Percentiles rank a stretch among this genome's conserved stretches.
phyloP scores from a whole-genome alignment of 441 rosid genomes.

The Euphorbia schlechtendalii region DNA sequence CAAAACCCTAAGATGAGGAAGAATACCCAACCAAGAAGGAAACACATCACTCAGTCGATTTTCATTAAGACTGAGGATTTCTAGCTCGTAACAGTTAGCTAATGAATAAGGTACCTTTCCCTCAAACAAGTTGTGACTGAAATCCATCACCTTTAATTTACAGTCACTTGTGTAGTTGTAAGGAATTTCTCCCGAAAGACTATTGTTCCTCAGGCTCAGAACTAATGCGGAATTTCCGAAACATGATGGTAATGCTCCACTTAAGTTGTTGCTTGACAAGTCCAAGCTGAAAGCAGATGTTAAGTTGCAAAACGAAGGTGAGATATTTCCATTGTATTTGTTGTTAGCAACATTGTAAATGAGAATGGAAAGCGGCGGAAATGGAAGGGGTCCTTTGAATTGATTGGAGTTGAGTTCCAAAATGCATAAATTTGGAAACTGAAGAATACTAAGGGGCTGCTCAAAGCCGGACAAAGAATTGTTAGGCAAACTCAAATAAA shows the following conservation, averaged over 20 bases:
- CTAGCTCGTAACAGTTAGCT: neutral
- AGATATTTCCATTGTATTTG: slow-evolving; percentile 5
- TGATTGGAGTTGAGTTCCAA: slow-evolving; percentile 2
- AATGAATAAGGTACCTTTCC: neutral
- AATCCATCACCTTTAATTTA: slow-evolving; percentile 3
- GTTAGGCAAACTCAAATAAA: accelerated
- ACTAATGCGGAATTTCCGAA: neutral
- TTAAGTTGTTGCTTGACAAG: slow-evolving; percentile 23
- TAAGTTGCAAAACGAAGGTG: slow-evolving; percentile 18
- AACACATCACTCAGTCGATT: slow-evolving; percentile 18
- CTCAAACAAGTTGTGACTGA: slow-evolving; percentile 12
- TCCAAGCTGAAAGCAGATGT: neutral
- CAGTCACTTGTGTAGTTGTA: neutral
- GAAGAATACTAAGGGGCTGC: neutral
- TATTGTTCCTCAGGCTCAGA: slow-evolving; percentile 10
- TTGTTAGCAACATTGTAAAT: slow-evolving; percentile 6
- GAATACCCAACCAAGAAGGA: slow-evolving; percentile 31
- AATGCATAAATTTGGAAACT: neutral
- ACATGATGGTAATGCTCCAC: slow-evolving; percentile 5
- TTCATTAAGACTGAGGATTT: slow-evolving; percentile 16
- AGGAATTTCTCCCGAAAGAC: slow-evolving; percentile 15
- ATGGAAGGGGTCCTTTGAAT: slow-evolving; percentile 19
- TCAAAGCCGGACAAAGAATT: slow-evolving; percentile 19
- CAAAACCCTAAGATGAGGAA: slow-evolving; percentile 17
- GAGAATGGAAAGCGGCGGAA: slow-evolving; percentile 15